phyloP scores from a whole-genome alignment of 2,329 filamentous ascomycete species.

The Sarocladium oryzae region DNA sequence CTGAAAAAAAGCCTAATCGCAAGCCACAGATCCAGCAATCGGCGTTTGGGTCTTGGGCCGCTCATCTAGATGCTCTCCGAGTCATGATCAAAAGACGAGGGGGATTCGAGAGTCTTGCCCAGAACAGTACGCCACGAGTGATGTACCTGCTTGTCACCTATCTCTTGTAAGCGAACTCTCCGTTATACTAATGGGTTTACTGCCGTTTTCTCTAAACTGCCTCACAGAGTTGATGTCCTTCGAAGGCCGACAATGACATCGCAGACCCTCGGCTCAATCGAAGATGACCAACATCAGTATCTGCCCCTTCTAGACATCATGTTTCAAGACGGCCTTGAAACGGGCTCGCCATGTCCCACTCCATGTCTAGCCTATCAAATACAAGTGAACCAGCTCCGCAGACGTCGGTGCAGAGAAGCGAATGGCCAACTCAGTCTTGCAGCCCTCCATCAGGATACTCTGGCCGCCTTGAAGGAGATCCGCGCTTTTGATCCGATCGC shows the following conservation, averaged over 20 bases:
- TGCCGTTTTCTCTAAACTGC: too few relatives aligned
- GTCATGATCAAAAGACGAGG: slow-evolving; percentile 2
- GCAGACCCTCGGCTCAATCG: not conserved
- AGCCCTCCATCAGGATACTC: not conserved
- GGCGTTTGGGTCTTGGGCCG: not conserved
- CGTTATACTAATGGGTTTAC: too few relatives aligned
- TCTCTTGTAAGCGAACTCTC: not conserved
- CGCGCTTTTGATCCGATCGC: not conserved
- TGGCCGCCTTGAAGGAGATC: not conserved
- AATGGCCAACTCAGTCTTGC: not conserved
- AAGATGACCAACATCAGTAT: not conserved
- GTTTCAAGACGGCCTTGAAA: slow-evolving; percentile 6
- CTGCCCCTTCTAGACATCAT: not conserved
- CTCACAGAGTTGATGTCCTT: not conserved
- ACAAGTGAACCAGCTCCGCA: not conserved
- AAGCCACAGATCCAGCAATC: slow-evolving; percentile 6
- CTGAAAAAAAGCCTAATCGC: too few relatives aligned
- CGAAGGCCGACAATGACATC: not conserved
- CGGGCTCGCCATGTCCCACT: not conserved
- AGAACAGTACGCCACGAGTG: not conserved
- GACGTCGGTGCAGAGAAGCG: not conserved
- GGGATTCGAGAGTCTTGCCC: not conserved
- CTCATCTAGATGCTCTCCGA: not conserved
- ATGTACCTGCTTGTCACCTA: not conserved
- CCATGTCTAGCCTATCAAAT: not conserved